Evolutionary conservation across 345 rosid genomes (phyloP).

Genomic region (Ricinus communis): DNA sequence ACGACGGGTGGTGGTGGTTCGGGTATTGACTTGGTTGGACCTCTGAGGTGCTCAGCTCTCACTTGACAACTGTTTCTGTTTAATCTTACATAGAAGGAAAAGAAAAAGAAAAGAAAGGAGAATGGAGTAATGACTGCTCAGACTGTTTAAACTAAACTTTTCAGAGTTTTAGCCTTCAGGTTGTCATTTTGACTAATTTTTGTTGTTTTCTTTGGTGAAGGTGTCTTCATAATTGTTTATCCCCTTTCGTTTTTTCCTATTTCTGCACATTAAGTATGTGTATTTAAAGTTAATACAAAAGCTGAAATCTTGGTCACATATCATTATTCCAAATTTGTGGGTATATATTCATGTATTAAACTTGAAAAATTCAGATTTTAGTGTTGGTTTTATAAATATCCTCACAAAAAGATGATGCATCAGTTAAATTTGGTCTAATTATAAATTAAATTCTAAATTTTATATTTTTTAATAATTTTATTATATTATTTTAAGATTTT

Average conservation of each 20-base stretch:
- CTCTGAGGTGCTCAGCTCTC: constrained; percentile 13
- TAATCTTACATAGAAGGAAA: neutral
- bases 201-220: too few relatives aligned
- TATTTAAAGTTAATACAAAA: too few relatives aligned
- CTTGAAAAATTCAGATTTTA: too few relatives aligned
- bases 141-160: neutral
- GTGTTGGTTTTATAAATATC: too few relatives aligned
- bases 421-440: too few relatives aligned
- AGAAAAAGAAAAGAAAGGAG: neutral
- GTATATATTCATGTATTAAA: too few relatives aligned
- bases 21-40: constrained; percentile 42
- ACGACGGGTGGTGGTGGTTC: constrained; percentile 46
- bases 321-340: too few relatives aligned
- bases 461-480: too few relatives aligned
- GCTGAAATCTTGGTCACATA: too few relatives aligned
- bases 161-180: neutral
- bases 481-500: too few relatives aligned
- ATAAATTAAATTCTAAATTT: too few relatives aligned
- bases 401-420: too few relatives aligned
- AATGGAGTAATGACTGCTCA: neutral
- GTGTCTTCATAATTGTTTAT: neutral
- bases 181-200: neutral
- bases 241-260: neutral
- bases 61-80: neutral
- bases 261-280: neutral